Base-by-base conservation (phyloP, 345 rosid species). In the Salix arbutifolia region DNA sequence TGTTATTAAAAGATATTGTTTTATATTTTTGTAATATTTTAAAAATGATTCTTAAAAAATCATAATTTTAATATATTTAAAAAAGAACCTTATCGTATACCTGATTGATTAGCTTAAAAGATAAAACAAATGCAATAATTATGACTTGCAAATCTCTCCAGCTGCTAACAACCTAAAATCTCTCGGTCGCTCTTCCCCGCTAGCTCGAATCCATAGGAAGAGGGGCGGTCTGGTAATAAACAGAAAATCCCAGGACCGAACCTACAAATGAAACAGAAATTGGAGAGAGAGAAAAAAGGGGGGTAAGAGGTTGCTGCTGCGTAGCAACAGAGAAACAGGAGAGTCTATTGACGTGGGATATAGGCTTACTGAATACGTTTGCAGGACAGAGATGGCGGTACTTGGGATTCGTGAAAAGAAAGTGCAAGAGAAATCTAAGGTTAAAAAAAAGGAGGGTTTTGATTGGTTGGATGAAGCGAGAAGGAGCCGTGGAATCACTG, bases 21-120 rank as follows among this genome's bases (percentile, higher is more conserved):
- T 33, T 5, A 33, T 33, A 33, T 33, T 33, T 33, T 33, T 0
- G 33, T 33, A 33, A 33, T 33, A 5, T 33, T 33, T 4, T 33
- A 33, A 33, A 33, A 30, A 31, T 31, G 5, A 31, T 31, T 31
- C 4, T 31, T 31, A 31, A 31, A 28, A 33, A 33, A 33, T 5
- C 5, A 33, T 33, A 33, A 5, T 5, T 33, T 33, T 5, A 33
- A 33, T 33, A 33, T 33, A 33, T 33, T 33, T 33, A 33, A 5
- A 33, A 33, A 33, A 33, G 6, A 33, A 33, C 37, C 37, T 33
- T 33, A 33, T 33, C 37, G 37, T 33, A 33, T 33, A 33, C 37
- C 37, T 33, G 37, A 6, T 81, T 81, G 81, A 71, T 83, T 87
- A 70, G 82, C 82, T 83, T 87, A 78, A 73, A 85, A 81, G 83